These are phyloP conservation scores for Comarum palustre DNA, from an alignment of 306 rosid genomes.

Conservation along the genomic window DNA sequence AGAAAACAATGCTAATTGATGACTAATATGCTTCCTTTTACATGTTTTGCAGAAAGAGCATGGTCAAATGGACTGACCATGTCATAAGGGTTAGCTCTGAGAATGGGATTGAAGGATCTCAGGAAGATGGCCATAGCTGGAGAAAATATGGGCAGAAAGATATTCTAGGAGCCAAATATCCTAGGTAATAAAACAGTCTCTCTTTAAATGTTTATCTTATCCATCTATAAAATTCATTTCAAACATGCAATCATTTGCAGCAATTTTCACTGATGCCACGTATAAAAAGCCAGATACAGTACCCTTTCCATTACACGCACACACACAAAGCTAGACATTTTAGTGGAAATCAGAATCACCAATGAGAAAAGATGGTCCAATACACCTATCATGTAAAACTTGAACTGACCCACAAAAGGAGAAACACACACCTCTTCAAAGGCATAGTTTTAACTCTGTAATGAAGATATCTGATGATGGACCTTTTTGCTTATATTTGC, in stretches of 20 bases:
- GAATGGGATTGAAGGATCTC: slow-evolving; percentile 61
- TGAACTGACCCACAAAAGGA: slow-evolving; percentile 2
- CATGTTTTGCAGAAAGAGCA: slow-evolving; percentile 55
- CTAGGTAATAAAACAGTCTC: slow-evolving; percentile 45
- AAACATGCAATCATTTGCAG: slow-evolving; percentile 10
- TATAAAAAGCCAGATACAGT: background rate
- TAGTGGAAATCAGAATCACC: background rate
- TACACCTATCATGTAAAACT: background rate
- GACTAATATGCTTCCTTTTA: slow-evolving; percentile 8
- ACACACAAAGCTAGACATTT: background rate
- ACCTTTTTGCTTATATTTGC: slow-evolving; percentile 37
- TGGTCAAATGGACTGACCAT: slow-evolving; percentile 63
- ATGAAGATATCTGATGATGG: slow-evolving; percentile 30
- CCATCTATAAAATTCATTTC: background rate
- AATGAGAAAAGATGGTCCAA: background rate
- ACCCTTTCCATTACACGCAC: background rate
- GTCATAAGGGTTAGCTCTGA: slow-evolving; percentile 51
- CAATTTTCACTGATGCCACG: background rate
- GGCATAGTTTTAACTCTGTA: background rate
- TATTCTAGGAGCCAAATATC: slow-evolving; percentile 71
- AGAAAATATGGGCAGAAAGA: slow-evolving; percentile 93
- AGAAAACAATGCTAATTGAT: slow-evolving; percentile 9
- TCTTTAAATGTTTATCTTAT: slow-evolving; percentile 5
- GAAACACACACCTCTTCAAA: background rate
- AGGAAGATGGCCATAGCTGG: slow-evolving; percentile 72